Evolutionary conservation across 2,329 filamentous ascomycete species (phyloP), one percentile per base, ranked within the genome.

Genomic region (Canariomyces notabilis): DNA sequence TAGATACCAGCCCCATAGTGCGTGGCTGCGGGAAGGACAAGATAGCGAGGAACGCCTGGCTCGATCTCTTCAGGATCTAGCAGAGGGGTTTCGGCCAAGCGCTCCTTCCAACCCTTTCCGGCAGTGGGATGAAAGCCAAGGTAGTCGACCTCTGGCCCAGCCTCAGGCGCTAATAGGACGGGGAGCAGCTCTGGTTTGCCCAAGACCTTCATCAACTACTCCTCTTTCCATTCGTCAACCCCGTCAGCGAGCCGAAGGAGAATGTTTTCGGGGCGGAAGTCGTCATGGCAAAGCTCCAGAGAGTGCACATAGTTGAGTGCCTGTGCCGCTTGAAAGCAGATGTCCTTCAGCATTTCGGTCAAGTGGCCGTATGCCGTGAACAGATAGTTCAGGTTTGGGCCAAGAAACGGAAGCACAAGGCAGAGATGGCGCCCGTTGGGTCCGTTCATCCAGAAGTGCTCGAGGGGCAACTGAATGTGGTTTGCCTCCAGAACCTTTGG

Each of bases 371-470:
- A 53, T 5, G 9, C 3, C 0, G n/a, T 2, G 16, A 29, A 22
- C 11, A 36, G 6, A 1, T 1, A 2, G 0, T 9, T 1, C 5
- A 54, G 19, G 5, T 35, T 6, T 5, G 48, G 44, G 0, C 44
- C 48, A 11, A 51, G 48, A 6, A 54, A 23, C 2, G 49, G 53
- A 6, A 51, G 43, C n/a, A 56, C 48, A 14, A 49, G 21, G 37
- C 45, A 48, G 12, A 52, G 44, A n/a, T 57, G 55, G 12, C 26
- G n/a, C 2, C 55, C 51, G 35, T 57, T 55, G 9, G 53, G 51
- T 1, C 55, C 55, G 7, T 47, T 15, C 14, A 52, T 37, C 40
- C 40, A 48, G 31, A 57, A 56, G 36, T 54, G 43, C 14, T 53
- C 46, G 2, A 51, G 26, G 1, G 53, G 41, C 9, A 53, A 39